Conservation (phyloP, 371 early-diverging fungal genomes). For the Batkoa obscura region DNA sequence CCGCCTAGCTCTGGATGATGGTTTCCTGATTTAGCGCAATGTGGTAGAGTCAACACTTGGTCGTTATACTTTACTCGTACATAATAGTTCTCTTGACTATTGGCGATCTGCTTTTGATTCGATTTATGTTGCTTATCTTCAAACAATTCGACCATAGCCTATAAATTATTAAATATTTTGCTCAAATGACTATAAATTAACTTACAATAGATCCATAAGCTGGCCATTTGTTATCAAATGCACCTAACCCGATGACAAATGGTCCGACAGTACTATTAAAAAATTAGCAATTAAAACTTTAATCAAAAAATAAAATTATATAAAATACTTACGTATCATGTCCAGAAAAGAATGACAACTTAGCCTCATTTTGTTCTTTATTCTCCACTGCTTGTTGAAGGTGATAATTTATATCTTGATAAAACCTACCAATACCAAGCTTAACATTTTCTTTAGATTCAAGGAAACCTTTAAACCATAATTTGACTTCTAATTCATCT, state of each 20-base stretch:
- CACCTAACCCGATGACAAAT: slow-evolving; percentile 31
- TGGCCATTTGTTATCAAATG: slow-evolving; percentile 21
- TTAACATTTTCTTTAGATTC: slow-evolving; percentile 17
- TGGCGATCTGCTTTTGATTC: too few relatives aligned
- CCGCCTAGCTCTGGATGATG: slow-evolving; percentile 35
- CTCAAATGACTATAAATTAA: slow-evolving; percentile 7
- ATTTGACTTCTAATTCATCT: not conserved
- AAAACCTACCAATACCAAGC: slow-evolving; percentile 28
- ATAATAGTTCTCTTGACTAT: slow-evolving; percentile 19
- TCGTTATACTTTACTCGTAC: slow-evolving; percentile 55
- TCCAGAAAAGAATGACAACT: slow-evolving; percentile 49
- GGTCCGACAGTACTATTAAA: slow-evolving; percentile 35
- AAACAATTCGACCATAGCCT: slow-evolving; percentile 45
- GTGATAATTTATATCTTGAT: slow-evolving; percentile 25
- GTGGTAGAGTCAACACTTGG: slow-evolving; percentile 29
- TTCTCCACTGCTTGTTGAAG: slow-evolving; percentile 15
- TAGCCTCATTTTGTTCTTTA: slow-evolving; percentile 18
- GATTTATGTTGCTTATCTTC: slow-evolving; percentile 16
- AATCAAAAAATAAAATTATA: not conserved
- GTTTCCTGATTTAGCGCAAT: slow-evolving; percentile 27
- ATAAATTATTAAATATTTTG: slow-evolving; percentile 29
- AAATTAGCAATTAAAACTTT: not conserved
- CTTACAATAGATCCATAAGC: slow-evolving; percentile 11
- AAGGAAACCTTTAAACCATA: slow-evolving; percentile 7
- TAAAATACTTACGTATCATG: slow-evolving; percentile 39